phyloP scores from a whole-genome alignment of 495 filamentous ascomycete genomes.

The Trichoderma orchidacearum region DNA sequence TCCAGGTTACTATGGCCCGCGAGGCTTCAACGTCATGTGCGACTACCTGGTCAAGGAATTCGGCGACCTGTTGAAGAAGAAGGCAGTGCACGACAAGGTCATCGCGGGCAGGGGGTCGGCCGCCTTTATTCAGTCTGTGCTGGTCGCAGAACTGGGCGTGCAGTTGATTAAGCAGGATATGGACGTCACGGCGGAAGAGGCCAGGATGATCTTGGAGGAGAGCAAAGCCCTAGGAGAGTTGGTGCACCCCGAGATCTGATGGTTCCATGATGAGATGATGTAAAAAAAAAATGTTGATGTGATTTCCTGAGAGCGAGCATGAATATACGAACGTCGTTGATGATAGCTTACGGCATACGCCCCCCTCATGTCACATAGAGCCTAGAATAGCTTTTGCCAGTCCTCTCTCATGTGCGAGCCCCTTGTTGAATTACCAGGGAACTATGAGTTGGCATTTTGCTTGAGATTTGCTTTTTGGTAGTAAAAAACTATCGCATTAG shows the following conservation, averaged over 20 bases:
- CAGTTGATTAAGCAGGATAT: constrained; percentile 78
- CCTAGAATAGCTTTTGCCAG: too few species aligned
- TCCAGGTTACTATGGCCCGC: constrained; percentile 76
- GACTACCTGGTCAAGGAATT: constrained; percentile 53
- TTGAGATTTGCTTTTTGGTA: too few species aligned
- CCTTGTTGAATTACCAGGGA: too few species aligned
- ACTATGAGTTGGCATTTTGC: too few species aligned
- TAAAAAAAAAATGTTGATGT: not conserved
- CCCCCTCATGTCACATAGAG: too few species aligned
- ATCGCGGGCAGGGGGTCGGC: constrained; percentile 56
- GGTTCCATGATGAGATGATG: constrained; percentile 31
- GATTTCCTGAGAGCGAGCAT: not conserved
- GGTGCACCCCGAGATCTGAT: constrained; percentile 53
- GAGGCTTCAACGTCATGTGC: constrained; percentile 51
- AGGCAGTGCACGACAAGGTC: constrained; percentile 51
- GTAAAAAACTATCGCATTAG: too few species aligned
- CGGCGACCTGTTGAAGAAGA: constrained; percentile 44
- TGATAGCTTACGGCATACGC: too few species aligned
- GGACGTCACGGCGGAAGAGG: constrained; percentile 46
- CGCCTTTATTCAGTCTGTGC: constrained; percentile 67
- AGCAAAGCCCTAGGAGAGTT: constrained; percentile 68
- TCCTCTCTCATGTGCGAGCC: too few species aligned
- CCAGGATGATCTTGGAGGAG: constrained; percentile 54
- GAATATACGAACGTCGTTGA: not conserved
- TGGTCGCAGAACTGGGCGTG: constrained; percentile 75